phyloP scores from a whole-genome alignment of 2,329 filamentous ascomycete genomes.

The Pseudogymnoascus sp. region DNA sequence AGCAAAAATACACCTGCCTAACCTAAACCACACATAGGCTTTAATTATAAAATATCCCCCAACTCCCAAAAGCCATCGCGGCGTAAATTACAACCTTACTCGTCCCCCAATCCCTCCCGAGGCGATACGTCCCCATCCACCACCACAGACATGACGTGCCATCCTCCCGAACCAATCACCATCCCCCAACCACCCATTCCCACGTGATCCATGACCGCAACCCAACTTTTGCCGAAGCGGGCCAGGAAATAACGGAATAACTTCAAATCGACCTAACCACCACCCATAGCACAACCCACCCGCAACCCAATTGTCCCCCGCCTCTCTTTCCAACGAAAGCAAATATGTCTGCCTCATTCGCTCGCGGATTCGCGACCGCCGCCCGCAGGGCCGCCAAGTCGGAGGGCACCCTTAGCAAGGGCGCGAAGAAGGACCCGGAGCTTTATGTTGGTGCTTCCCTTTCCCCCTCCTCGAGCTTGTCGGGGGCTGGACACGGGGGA shows the following conservation, averaged over 20 bases:
- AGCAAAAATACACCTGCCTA: background rate
- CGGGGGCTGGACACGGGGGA: background rate
- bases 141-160: background rate
- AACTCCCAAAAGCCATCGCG: background rate
- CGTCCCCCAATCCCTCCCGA: background rate
- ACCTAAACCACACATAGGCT: background rate
- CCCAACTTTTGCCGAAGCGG: constrained; percentile 5
- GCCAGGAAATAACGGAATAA: constrained; percentile 1
- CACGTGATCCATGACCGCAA: constrained; percentile 4
- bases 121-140: background rate
- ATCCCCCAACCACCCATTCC: background rate
- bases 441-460: constrained; percentile 50
- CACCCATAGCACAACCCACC: constrained; percentile 3
- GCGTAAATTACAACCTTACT: background rate
- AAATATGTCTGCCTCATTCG: constrained; percentile 27
- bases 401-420: constrained; percentile 48
- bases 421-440: constrained; percentile 63
- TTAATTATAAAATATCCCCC: background rate
- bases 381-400: constrained; percentile 29
- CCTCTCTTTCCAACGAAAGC: background rate
- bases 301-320: background rate
- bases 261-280: background rate
- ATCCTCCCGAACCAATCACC: background rate
- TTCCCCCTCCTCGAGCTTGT: background rate
- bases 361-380: constrained; percentile 28